phyloP scores from a whole-genome alignment of 306 rosid species.

The Prunus mongolica region DNA sequence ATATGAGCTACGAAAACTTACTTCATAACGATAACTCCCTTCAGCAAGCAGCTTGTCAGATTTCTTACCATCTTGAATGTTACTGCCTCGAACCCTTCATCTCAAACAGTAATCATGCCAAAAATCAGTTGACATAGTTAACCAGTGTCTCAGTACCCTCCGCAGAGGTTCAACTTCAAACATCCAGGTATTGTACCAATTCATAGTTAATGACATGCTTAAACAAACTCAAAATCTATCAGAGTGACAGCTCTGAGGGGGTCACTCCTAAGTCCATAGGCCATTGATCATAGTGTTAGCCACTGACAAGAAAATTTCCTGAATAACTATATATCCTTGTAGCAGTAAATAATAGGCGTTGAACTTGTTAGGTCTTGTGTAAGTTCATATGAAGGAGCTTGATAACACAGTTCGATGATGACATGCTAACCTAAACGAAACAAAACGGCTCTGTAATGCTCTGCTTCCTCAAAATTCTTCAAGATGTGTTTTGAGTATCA shows the following conservation, averaged over 20 bases:
- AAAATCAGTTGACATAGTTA: not conserved
- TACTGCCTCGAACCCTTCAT: constrained; percentile 3
- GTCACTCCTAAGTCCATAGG: not conserved
- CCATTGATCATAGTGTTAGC: not conserved
- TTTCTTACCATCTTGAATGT: not conserved
- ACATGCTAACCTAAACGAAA: no score
- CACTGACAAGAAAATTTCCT: not conserved
- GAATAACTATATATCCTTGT: not conserved
- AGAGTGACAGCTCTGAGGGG: not conserved
- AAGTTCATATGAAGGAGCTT: not conserved
- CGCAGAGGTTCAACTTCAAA: not conserved
- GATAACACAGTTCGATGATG: no score
- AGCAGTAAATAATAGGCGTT: not conserved
- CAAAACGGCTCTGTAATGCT: no score
- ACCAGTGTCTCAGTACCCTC: not conserved
- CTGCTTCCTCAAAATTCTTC: no score
- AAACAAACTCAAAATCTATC: not conserved
- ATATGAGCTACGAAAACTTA: no score
- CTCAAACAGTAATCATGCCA: not conserved
- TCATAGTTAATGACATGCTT: not conserved
- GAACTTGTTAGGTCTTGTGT: not conserved
- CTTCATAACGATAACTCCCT: constrained; percentile 28
- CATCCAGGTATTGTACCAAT: not conserved
- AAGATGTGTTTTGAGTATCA: no score
- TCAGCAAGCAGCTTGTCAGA: not conserved